Percentiles rank a stretch among this genome's conserved stretches.
phyloP scores from a whole-genome alignment of 2,329 filamentous ascomycete species.

The Daldinia sp. region DNA sequence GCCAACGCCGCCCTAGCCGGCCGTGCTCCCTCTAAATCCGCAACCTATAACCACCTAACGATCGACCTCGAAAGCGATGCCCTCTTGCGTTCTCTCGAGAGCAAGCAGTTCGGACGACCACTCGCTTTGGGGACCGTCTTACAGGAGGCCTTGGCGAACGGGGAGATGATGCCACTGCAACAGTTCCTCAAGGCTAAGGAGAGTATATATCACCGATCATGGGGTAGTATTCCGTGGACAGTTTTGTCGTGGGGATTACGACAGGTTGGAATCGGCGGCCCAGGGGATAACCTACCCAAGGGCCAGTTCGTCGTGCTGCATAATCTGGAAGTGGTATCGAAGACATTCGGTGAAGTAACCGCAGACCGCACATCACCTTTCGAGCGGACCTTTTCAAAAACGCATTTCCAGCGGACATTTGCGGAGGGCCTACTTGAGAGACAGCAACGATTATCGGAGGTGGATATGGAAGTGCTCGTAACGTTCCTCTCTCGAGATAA shows the following conservation, averaged over 20 bases:
- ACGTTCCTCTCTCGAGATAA: constrained; percentile 75
- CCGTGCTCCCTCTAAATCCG: constrained; percentile 51
- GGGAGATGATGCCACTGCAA: constrained; percentile 73
- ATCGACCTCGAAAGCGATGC: constrained; percentile 64
- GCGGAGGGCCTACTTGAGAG: constrained; percentile 58
- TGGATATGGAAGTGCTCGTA: constrained; percentile 75
- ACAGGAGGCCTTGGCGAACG: constrained; percentile 73
- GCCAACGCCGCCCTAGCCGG: constrained; percentile 73
- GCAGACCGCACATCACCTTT: constrained; percentile 59
- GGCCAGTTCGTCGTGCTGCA: constrained; percentile 72
- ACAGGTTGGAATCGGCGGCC: constrained; percentile 68
- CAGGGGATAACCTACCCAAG: constrained; percentile 62
- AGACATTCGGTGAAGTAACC: constrained; percentile 59
- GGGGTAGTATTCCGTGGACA: constrained; percentile 74
- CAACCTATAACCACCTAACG: constrained; percentile 58
- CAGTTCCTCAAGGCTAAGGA: constrained; percentile 72
- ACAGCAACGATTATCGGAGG: constrained; percentile 62
- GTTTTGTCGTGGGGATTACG: constrained; percentile 79
- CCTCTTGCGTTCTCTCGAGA: constrained; percentile 76
- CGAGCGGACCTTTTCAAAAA: constrained; percentile 72
- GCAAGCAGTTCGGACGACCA: constrained; percentile 80
- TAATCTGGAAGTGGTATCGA: constrained; percentile 68
- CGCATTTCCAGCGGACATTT: constrained; percentile 69
- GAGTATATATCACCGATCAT: constrained; percentile 76
- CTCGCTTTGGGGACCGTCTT: constrained; percentile 82